Evolutionary conservation across 306 rosid genomes (phyloP).

Genomic region (Cucurbita argyrosperma): DNA sequence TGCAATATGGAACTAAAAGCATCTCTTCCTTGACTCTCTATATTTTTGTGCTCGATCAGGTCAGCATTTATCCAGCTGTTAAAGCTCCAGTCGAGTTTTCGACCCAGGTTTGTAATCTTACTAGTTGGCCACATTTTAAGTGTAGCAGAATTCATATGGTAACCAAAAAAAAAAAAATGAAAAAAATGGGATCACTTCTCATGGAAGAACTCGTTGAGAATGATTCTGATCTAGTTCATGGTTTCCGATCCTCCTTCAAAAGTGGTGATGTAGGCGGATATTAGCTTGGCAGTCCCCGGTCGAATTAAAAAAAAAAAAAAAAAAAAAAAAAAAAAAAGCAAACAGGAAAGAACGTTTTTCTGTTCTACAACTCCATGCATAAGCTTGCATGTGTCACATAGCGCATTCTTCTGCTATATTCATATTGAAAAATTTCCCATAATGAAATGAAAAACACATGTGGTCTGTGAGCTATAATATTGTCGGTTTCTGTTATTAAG

Average conservation of each 20-base stretch:
- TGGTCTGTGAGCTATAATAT: neutral
- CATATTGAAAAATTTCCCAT: neutral
- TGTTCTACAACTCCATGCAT: neutral
- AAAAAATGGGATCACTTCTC: too few relatives aligned
- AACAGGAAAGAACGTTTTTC: neutral
- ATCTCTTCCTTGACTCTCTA: neutral
- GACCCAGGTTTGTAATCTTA: slow-evolving; percentile 42
- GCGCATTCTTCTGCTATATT: neutral
- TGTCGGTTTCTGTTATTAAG: neutral
- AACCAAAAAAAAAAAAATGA: neutral
- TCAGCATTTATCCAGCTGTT: slow-evolving; percentile 80
- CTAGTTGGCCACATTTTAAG: neutral
- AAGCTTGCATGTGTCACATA: neutral
- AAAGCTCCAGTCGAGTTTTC: slow-evolving; percentile 84
- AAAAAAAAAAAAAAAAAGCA: too few relatives aligned
- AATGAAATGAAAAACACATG: neutral
- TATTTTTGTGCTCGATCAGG: slow-evolving; percentile 30
- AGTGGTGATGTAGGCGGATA: too few relatives aligned
- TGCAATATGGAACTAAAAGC: neutral
- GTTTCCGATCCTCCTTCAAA: too few relatives aligned
- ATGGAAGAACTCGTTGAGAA: too few relatives aligned
- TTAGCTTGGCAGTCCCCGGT: too few relatives aligned
- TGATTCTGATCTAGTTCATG: too few relatives aligned
- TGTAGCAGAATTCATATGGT: neutral
- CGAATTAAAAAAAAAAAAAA: too few relatives aligned